Evolutionary conservation across 1,284 basidiomycete species (phyloP).

Genomic region (Trichosporon inkin): DNA sequence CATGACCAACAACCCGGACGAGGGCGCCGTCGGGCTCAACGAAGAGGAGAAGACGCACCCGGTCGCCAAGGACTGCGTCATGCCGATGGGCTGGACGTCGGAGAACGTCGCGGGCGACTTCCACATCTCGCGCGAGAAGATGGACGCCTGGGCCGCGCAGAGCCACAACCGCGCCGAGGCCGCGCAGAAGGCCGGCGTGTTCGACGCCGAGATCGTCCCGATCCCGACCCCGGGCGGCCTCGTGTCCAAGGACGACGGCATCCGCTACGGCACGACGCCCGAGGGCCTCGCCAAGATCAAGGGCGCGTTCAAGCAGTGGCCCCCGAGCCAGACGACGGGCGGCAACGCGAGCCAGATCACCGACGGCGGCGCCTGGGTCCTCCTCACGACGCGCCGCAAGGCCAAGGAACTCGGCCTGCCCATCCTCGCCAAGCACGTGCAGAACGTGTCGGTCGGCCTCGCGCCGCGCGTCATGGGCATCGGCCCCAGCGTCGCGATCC

Average conservation of each 20-base stretch:
- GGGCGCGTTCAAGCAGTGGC: constrained; percentile 82
- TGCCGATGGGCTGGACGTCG: constrained; percentile 97
- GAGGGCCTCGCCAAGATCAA: constrained; percentile 85
- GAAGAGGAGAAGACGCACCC: constrained; percentile 69
- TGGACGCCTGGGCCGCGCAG: constrained; percentile 77
- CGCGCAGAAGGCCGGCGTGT: constrained; percentile 86
- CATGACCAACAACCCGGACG: constrained; percentile 60
- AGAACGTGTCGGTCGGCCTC: constrained; percentile 69
- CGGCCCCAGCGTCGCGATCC: constrained; percentile 81
- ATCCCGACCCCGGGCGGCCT: constrained; percentile 55
- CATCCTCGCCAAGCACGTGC: constrained; percentile 87
- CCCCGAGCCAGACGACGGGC: constrained; percentile 70
- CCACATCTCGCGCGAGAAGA: constrained; percentile 71
- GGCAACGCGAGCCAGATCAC: constrained; percentile 89
- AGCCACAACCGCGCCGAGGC: constrained; percentile 61
- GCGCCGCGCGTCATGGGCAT: constrained; percentile 87
- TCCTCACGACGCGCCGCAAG: constrained; percentile 77
- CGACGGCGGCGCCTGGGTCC: constrained; percentile 91
- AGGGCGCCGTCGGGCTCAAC: constrained; percentile 51
- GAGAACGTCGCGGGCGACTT: constrained; percentile 89
- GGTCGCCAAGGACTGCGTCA: constrained; percentile 82
- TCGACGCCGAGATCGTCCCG: constrained; percentile 86
- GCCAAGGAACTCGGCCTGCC: constrained; percentile 86
- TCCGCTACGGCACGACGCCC: constrained; percentile 83
- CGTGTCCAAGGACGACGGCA: constrained; percentile 70